These are phyloP conservation scores for Botryotinia globosa DNA, from an alignment of 2,329 filamentous ascomycete species.

Conservation along the genomic window DNA sequence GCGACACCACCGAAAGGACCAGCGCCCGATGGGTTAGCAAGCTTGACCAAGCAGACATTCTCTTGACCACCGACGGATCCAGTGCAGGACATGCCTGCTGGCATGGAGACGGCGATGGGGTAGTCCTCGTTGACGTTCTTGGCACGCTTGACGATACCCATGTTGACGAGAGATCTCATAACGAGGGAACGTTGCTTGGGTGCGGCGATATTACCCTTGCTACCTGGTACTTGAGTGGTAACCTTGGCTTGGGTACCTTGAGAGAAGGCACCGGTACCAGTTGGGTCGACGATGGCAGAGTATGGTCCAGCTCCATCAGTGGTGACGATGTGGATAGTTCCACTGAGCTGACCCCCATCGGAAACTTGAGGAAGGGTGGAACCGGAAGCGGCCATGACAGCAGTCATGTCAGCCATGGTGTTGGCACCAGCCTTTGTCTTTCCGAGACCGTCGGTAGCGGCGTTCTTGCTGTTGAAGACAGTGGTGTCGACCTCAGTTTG, in stretches of 20 bases:
- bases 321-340: slow-evolving; percentile 68
- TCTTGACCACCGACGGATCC: slow-evolving; percentile 58
- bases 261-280: slow-evolving; percentile 50
- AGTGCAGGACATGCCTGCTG: slow-evolving; percentile 54
- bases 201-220: slow-evolving; percentile 39
- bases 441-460: slow-evolving; percentile 51
- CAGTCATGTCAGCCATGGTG: slow-evolving; percentile 56
- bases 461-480: slow-evolving; percentile 52
- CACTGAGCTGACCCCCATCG: slow-evolving; percentile 54
- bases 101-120: slow-evolving; percentile 41
- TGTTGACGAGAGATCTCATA: slow-evolving; percentile 31
- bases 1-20: slow-evolving; percentile 63
- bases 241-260: slow-evolving; percentile 55
- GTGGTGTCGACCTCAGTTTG: slow-evolving; percentile 48
- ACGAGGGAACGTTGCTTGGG: slow-evolving; percentile 33
- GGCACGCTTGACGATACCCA: slow-evolving; percentile 37
- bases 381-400: slow-evolving; percentile 57
- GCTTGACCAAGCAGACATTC: slow-evolving; percentile 61
- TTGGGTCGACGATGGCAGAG: slow-evolving; percentile 61
- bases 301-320: slow-evolving; percentile 57
- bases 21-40: slow-evolving; percentile 58
- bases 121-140: slow-evolving; percentile 44
- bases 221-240: slow-evolving; percentile 51
- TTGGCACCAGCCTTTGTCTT: slow-evolving; percentile 54
- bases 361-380: slow-evolving; percentile 57